A percentile compares a stretch with the other conserved stretches of the same genome.
Evolutionary conservation across 192 early-diverging fungal genomes (phyloP).

Genomic region (Coemansia sp.): DNA sequence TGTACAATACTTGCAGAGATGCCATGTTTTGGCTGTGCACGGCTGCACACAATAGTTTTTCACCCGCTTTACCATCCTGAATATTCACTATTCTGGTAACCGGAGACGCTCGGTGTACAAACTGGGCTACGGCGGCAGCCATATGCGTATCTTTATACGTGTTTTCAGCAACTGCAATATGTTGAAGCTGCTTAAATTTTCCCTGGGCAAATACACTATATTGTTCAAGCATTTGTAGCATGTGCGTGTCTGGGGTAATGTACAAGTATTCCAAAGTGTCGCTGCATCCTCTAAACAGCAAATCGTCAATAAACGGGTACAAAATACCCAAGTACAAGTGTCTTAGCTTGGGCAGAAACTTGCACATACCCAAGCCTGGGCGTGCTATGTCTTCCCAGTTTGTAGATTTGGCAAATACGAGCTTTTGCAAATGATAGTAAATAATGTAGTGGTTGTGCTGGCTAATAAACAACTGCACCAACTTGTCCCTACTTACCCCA

Average conservation of each 20-base stretch:
- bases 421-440: conserved; percentile 6
- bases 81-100: not conserved
- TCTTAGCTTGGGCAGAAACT: conserved; percentile 10
- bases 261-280: conserved; percentile 13
- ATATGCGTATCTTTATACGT: not conserved
- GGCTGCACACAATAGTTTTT: conserved; percentile 13
- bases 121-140: conserved; percentile 8
- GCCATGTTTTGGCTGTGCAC: conserved; percentile 10
- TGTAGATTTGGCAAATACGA: conserved; percentile 1
- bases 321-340: conserved; percentile 6
- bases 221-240: conserved; percentile 10
- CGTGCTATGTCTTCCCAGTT: not conserved
- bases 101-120: conserved; percentile 12
- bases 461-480: conserved; percentile 7
- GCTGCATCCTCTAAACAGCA: conserved; percentile 14
- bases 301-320: conserved; percentile 21
- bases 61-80: conserved; percentile 3
- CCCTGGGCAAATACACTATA: conserved; percentile 4
- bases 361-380: not conserved
- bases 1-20: not conserved
- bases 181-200: not conserved
- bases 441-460: conserved; percentile 4
- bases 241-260: not conserved
- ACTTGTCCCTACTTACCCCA: conserved; percentile 3
- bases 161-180: conserved; percentile 1